Conservation (phyloP, 768 basidiomycete genomes). For the Gloeopeniophorella convolvens region DNA sequence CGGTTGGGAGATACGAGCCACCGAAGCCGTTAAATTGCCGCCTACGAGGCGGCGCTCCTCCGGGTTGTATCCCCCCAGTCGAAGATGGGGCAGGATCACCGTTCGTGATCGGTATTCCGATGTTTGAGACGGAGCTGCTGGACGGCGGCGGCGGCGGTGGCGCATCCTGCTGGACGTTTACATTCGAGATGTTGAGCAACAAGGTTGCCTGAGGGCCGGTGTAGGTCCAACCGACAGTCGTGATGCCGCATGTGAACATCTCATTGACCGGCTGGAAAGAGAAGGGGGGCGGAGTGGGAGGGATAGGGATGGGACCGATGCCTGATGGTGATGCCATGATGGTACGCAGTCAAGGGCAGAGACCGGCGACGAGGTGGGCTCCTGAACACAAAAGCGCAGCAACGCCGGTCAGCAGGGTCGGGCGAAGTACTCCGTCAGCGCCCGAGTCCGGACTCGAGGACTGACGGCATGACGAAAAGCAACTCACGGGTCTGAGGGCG, state of each 20-base stretch:
- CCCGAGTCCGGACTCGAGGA: neutral
- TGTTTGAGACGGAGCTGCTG: conserved; percentile 20
- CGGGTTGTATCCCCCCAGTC: neutral
- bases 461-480: neutral
- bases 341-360: neutral
- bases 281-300: neutral
- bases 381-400: neutral
- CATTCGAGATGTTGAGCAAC: conserved; percentile 36
- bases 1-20: conserved; percentile 11
- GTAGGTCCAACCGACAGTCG: conserved; percentile 27
- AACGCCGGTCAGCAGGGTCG: neutral
- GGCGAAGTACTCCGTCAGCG: neutral
- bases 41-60: neutral
- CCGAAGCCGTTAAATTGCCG: conserved; percentile 9
- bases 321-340: neutral
- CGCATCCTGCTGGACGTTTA: too few species aligned
- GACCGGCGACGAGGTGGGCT: neutral
- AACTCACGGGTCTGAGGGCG: neutral
- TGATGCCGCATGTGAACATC: conserved; percentile 32
- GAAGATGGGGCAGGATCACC: neutral
- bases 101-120: conserved; percentile 13
- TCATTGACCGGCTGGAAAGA: conserved; percentile 15
- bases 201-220: conserved; percentile 23
- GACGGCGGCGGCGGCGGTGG: too few species aligned
- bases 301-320: neutral